Conservation (phyloP, 768 basidiomycete genomes). For the Russula lepida region DNA sequence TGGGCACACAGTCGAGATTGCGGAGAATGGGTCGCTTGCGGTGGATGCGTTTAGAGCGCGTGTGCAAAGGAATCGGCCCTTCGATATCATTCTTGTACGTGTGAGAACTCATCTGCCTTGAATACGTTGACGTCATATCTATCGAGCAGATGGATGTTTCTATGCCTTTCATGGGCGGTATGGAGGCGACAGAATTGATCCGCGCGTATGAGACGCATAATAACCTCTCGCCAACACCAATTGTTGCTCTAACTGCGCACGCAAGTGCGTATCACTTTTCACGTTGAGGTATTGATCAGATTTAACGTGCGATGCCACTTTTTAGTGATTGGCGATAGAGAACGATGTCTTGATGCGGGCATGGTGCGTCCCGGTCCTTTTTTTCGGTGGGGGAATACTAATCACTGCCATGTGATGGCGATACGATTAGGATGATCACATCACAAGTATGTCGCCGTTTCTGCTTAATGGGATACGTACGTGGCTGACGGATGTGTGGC, state of each 20-base stretch:
- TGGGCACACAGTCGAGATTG: constrained; percentile 92
- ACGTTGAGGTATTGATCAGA: not conserved
- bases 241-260: constrained; percentile 95
- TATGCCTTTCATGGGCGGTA: constrained; percentile 98
- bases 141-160: constrained; percentile 85
- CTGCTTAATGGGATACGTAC: not conserved
- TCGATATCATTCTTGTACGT: constrained; percentile 86
- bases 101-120: not conserved
- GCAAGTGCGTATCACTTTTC: constrained; percentile 57
- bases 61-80: constrained; percentile 60
- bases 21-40: constrained; percentile 92
- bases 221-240: constrained; percentile 68
- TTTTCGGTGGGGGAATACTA: not conserved
- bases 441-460: constrained; percentile 53
- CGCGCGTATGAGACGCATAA: constrained; percentile 74
- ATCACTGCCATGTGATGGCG: not conserved
- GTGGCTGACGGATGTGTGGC: not conserved
- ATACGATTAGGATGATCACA: constrained; percentile 56
- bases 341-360: constrained; percentile 67
- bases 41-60: constrained; percentile 86
- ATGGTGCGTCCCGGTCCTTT: constrained; percentile 33
- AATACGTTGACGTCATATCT: no score
- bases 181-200: constrained; percentile 93
- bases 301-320: not conserved
- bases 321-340: constrained; percentile 81